These are phyloP conservation scores for Rhizopus sp. DNA, from an alignment of 371 early-diverging fungal genomes.

Conservation along the genomic window DNA sequence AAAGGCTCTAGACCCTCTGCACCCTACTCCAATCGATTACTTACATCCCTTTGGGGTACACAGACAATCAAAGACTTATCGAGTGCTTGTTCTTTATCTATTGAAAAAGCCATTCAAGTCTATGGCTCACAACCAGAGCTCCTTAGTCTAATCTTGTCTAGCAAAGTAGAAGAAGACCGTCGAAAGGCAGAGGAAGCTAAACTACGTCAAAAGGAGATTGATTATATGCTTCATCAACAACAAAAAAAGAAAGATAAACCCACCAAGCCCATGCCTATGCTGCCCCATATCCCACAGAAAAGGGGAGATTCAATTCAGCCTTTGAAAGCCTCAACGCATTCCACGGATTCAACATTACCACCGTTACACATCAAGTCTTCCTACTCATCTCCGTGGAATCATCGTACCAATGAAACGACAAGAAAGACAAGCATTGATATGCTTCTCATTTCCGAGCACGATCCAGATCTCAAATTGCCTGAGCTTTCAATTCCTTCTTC, in stretches of 20 bases:
- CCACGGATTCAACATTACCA: conserved; percentile 10
- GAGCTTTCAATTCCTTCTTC: conserved; percentile 1
- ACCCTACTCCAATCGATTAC: conserved; percentile 10
- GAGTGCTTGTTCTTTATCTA: conserved; percentile 6
- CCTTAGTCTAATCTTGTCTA: conserved; percentile 49
- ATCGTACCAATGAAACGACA: conserved; percentile 1
- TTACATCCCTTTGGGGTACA: neutral
- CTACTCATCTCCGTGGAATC: conserved; percentile 4
- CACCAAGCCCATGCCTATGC: conserved; percentile 3
- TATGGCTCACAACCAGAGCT: conserved; percentile 53
- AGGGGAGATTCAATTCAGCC: conserved; percentile 2
- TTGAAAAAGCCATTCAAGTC: conserved; percentile 45
- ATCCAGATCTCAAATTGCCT: conserved; percentile 13
- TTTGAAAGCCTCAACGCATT: neutral
- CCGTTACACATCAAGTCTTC: conserved; percentile 4
- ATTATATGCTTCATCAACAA: conserved; percentile 27
- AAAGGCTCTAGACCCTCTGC: conserved; percentile 15
- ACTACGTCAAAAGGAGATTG: conserved; percentile 50
- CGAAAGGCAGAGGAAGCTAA: conserved; percentile 58
- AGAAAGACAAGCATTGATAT: conserved; percentile 24
- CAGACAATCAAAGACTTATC: conserved; percentile 3
- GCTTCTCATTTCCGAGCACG: conserved; percentile 11
- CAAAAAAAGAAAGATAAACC: conserved; percentile 6
- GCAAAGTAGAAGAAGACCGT: conserved; percentile 60
- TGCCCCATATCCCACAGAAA: neutral